A percentile compares a stretch with the other conserved stretches of the same genome.
Conservation (phyloP, 2,329 filamentous ascomycete genomes). For the Spiromastix sp. region DNA sequence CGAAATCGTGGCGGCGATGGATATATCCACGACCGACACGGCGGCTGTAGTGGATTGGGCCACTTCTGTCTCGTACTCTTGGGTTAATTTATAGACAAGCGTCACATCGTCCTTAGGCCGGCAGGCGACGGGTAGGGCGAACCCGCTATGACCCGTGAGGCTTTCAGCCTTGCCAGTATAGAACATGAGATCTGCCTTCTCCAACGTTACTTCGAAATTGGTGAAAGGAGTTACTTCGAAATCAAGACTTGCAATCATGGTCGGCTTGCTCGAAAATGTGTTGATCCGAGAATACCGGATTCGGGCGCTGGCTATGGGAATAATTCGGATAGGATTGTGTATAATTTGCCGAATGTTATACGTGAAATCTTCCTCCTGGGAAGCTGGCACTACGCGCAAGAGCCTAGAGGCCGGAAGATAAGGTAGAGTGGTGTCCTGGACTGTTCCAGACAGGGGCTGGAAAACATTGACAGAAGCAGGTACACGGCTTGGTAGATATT, state of each 20-base stretch:
- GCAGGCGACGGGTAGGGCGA: constrained; percentile 30
- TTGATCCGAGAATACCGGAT: constrained; percentile 44
- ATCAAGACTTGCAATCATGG: constrained; percentile 44
- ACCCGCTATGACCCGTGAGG: constrained; percentile 26
- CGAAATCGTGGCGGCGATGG: constrained; percentile 33
- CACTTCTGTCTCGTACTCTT: constrained; percentile 27
- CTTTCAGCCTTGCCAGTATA: constrained; percentile 38
- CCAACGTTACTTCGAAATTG: constrained; percentile 39
- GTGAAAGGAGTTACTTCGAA: constrained; percentile 46
- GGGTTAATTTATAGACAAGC: constrained; percentile 44
- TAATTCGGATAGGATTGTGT: constrained; percentile 43
- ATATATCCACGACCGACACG: constrained; percentile 36
- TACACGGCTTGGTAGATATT: constrained; percentile 44
- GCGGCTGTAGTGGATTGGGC: constrained; percentile 26
- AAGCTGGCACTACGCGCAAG: constrained; percentile 44
- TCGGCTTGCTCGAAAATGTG: constrained; percentile 32
- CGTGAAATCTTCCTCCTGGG: constrained; percentile 38
- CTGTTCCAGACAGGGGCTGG: constrained; percentile 43
- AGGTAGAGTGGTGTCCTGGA: constrained; percentile 31
- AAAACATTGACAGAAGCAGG: constrained; percentile 49
- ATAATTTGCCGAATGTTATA: constrained; percentile 45
- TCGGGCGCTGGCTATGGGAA: constrained; percentile 46
- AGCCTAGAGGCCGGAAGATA: constrained; percentile 49
- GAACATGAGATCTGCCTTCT: constrained; percentile 37
- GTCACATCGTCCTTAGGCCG: constrained; percentile 48